Evolutionary conservation across 768 basidiomycete genomes (phyloP), one percentile per base, ranked within the genome.

Genomic region (Rhizopogon salebrosus): DNA sequence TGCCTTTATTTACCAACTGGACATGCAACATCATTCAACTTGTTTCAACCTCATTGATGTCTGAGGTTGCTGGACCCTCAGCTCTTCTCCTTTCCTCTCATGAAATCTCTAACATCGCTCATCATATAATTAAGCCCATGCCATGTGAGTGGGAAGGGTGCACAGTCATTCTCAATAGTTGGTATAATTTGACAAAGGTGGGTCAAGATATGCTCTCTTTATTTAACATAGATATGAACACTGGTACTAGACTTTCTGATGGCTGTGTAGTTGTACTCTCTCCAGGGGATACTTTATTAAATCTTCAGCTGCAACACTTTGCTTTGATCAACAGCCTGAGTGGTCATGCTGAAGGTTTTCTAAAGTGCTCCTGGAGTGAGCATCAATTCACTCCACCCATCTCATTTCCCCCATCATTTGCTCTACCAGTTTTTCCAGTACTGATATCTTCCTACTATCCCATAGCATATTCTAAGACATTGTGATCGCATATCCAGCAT

Each of bases 121-220:
- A 53, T 24, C 38, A 36, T 58, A 56, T 58, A 27, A 61, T 69
- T 2, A 63, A 61, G n/a, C 34, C 49, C 39, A 56, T 63, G 37
- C 64, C 53, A 6, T 68, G 67, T 56, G 67, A 68, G 9, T 68
- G 67, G 67, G 61, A 62, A 18, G 58, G 43, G 11, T 68, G 67
- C 46, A 34, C 53, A 24, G 43, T 57, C n/a, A 51, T 42, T 49
- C 60, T 68, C 20, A 68, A 68, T 43, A 61, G 66, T 43, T 69
- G 64, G 58, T 20, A 63, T 20, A 58, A 57, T 55, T 53, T 68
- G 42, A 52, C 54, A 46, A 68, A 68, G 66, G 66, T 68, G 35
- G 68, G 41, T 64, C 41, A 43, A 20, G 42, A 40, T 56, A 34
- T 51, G 3, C 37, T 23, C 13, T 41, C 39, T 38, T 53, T 48